These are phyloP conservation scores for Gaultheria prostrata DNA, from an alignment of 148 eudicot genomes.

Conservation along the genomic window DNA sequence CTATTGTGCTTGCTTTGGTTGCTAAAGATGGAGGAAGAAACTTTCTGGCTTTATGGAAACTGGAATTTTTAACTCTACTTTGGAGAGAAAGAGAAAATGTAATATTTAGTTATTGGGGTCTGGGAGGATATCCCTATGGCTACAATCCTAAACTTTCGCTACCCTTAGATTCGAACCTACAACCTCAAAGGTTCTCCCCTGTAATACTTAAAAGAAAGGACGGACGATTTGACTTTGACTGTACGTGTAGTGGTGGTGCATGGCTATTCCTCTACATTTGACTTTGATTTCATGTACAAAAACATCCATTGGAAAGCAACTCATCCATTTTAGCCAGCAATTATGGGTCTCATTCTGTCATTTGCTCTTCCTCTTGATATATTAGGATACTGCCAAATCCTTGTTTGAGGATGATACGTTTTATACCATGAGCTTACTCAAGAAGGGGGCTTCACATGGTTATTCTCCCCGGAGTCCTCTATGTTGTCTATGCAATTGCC, in stretches of 20 bases:
- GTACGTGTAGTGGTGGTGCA: background rate
- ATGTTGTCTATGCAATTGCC: constrained; percentile 81
- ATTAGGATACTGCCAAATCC: constrained; percentile 87
- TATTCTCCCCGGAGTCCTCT: constrained; percentile 63
- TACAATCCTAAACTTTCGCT: background rate
- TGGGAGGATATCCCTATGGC: background rate
- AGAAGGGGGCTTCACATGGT: constrained; percentile 86
- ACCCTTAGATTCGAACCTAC: background rate
- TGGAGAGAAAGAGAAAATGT: background rate
- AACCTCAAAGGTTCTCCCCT: background rate
- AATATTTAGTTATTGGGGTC: background rate
- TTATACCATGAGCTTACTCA: constrained; percentile 77
- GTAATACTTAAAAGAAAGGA: background rate
- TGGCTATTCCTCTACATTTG: background rate
- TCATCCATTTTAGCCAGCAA: background rate
- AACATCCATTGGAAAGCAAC: background rate
- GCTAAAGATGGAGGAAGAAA: background rate
- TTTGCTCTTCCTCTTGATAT: constrained; percentile 19
- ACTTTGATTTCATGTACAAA: background rate
- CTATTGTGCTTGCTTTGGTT: background rate
- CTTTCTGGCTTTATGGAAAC: background rate
- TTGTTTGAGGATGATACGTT: constrained; percentile 91
- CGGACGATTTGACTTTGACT: background rate
- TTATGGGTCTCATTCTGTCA: background rate
- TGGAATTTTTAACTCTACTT: background rate